These are phyloP conservation scores for Saprolegnia parasitica DNA, from an alignment of 352 stramenopile genomes.

Conservation along the genomic window DNA sequence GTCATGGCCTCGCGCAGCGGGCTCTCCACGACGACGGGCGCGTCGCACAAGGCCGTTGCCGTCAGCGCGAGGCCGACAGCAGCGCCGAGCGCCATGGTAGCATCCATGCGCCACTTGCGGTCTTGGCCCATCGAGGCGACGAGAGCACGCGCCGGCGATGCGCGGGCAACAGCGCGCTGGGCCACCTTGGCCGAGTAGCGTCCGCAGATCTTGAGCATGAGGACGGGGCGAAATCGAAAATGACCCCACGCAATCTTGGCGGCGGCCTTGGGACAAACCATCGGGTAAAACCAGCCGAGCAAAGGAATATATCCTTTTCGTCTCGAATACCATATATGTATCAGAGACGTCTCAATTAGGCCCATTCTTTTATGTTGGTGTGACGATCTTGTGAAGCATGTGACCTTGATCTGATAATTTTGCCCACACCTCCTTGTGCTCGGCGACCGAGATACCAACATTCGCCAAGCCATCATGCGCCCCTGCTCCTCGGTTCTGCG, in stretches of 20 bases:
- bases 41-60: conserved; percentile 10
- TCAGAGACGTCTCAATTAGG: too few species aligned
- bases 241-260: neutral
- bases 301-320: too few species aligned
- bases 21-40: neutral
- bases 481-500: neutral
- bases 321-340: too few species aligned
- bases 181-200: neutral
- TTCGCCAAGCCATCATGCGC: neutral
- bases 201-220: conserved; percentile 2
- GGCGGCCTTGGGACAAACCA: too few species aligned
- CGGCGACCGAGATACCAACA: neutral
- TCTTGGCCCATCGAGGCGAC: neutral
- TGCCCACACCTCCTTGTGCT: too few species aligned
- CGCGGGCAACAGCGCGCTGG: neutral
- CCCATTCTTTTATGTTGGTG: too few species aligned
- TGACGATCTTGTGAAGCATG: too few species aligned
- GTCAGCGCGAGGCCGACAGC: neutral
- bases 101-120: neutral
- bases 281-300: too few species aligned
- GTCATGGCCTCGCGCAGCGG: neutral
- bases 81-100: neutral
- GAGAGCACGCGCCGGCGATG: neutral
- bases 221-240: neutral
- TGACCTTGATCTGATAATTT: too few species aligned